Evolutionary conservation across 768 basidiomycete species (phyloP), one percentile per base, ranked within the genome.

Genomic region (Scleroderma bovista): DNA sequence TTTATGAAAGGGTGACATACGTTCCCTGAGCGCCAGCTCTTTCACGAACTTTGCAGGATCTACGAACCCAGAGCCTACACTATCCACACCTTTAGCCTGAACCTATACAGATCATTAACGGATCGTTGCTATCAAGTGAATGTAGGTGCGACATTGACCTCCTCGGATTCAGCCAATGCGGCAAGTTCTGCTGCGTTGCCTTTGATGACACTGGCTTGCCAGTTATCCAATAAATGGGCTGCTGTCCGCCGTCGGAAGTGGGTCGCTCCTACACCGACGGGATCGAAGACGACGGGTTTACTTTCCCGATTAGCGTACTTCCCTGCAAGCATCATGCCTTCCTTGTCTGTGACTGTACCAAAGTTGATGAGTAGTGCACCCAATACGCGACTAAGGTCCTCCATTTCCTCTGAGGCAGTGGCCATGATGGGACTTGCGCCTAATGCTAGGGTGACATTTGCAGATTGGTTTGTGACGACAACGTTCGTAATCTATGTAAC

Each of bases 361-460:
- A 94, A 88, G 65, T 97, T 96, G 52, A 96, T 73, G 5, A 97
- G 74, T 16, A 94, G 72, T 1, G 82, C 83, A 15, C 81, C 80
- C 40, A 78, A 77, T 42, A 84, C 76, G 31, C 71, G 70, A 47
- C 81, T 73, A 17, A 97, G 74, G 52, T 94, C 88, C 23, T 79
- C 76, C 76, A 93, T 92, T 63, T 97, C 94, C 51, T 77, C 73
- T 1, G 84, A 76, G 20, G 85, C 81, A 17, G 88, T 85, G 3
- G 93, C 88, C 94, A 97, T 97, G 62, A 97, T 93, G 0, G 94
- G 94, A 51, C 89, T 93, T 13, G 83, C 92, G 16, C 88, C 87
- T 4, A 96, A 60, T 0, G 92, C 90, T 6, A 97, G 75, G 2
- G 93, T 95, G 2, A 87, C 78, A 61, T 95, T 96, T 19, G 93